Conservation (phyloP, 257 asterid species). For the Primulina tabacum region DNA sequence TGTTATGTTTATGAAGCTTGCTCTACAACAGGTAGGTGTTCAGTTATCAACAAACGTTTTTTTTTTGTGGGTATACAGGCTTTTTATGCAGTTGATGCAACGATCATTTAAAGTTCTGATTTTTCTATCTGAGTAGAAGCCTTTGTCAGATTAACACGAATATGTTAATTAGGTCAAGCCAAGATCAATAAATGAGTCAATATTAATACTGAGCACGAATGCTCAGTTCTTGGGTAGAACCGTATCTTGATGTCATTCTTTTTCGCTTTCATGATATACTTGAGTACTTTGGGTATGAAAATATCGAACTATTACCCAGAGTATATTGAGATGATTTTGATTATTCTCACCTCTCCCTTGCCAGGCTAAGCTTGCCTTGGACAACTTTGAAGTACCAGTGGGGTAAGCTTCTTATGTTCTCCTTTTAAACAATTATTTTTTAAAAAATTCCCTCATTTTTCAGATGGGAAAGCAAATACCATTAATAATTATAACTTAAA, state of each 20-base stretch:
- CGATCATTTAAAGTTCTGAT: not conserved
- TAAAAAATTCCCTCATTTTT: not conserved
- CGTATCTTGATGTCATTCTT: not conserved
- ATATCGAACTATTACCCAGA: not conserved
- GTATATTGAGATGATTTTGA: conserved; percentile 2
- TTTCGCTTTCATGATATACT: conserved; percentile 6
- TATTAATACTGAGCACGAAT: conserved; percentile 7
- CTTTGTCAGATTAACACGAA: not conserved
- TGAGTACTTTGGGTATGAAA: not conserved
- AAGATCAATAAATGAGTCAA: not conserved
- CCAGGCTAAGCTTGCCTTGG: conserved; percentile 75
- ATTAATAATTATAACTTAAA: not conserved
- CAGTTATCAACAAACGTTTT: not conserved
- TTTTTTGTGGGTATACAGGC: not conserved
- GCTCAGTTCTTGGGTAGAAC: conserved; percentile 5
- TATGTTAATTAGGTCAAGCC: not conserved
- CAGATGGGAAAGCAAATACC: conserved; percentile 13
- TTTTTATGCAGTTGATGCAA: conserved; percentile 1
- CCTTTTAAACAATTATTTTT: not conserved
- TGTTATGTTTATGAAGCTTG: conserved; percentile 59
- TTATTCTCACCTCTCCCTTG: conserved; percentile 20
- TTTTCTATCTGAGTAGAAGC: not conserved
- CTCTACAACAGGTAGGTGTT: conserved; percentile 54
- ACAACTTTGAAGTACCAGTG: conserved; percentile 81
- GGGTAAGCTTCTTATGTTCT: conserved; percentile 48